Conservation (phyloP, 2,329 filamentous ascomycete species). For the Diaporthe sp. region DNA sequence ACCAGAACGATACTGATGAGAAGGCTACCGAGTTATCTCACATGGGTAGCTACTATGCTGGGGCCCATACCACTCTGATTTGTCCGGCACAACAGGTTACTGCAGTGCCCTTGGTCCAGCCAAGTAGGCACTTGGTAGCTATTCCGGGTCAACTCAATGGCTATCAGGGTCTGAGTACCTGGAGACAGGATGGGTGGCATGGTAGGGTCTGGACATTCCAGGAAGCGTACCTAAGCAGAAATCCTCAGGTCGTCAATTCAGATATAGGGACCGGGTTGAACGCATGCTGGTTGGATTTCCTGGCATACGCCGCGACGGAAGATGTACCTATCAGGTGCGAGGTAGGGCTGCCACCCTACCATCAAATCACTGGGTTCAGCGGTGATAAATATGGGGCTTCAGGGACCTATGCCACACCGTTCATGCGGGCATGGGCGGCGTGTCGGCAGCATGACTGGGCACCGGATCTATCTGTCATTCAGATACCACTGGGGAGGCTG, state of each 20-base stretch:
- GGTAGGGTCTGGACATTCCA: not conserved
- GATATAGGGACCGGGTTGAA: not conserved
- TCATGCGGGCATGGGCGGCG: not conserved
- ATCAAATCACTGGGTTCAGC: not conserved
- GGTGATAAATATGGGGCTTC: not conserved
- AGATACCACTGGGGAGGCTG: not conserved
- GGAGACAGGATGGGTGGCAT: not conserved
- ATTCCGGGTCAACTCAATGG: not conserved
- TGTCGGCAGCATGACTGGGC: not conserved
- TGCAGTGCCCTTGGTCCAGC: not conserved
- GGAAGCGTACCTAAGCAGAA: not conserved
- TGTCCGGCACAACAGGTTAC: not conserved
- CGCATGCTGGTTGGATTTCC: not conserved
- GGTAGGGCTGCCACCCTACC: not conserved
- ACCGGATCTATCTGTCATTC: not conserved
- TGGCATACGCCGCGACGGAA: not conserved
- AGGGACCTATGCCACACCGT: not conserved
- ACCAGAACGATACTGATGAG: not conserved
- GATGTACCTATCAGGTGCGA: not conserved
- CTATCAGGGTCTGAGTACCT: not conserved
- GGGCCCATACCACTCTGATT: not conserved
- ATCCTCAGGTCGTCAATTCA: slow-evolving; percentile 5
- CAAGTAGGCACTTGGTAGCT: not conserved
- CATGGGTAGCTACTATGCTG: slow-evolving; percentile 14
- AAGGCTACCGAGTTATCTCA: not conserved